phyloP scores from a whole-genome alignment of 2,329 filamentous ascomycete species.

The Alternaria brassicae region DNA sequence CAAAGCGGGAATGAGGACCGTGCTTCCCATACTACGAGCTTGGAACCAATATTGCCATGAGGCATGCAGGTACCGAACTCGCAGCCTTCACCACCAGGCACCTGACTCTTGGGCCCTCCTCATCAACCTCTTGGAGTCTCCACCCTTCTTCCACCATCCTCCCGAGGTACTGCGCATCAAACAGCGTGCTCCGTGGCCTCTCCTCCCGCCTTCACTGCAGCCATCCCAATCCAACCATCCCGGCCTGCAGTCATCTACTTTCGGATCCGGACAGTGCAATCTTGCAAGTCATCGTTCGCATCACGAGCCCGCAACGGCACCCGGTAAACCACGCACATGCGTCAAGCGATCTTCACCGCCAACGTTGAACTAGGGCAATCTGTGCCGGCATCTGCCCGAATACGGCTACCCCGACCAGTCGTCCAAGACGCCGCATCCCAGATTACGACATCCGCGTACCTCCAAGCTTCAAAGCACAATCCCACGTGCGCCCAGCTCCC shows the following conservation, averaged over 20 bases:
- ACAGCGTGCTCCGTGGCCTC: background rate
- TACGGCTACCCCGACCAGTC: slow-evolving; percentile 17
- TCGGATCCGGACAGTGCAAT: slow-evolving; percentile 21
- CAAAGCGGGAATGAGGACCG: slow-evolving; percentile 18
- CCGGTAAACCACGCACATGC: slow-evolving; percentile 15
- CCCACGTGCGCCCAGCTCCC: slow-evolving; percentile 12
- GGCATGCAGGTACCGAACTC: slow-evolving; percentile 20
- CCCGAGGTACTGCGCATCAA: background rate
- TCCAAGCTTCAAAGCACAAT: slow-evolving; percentile 12
- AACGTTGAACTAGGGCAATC: slow-evolving; percentile 12
- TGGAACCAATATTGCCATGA: slow-evolving; percentile 20
- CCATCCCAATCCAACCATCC: background rate
- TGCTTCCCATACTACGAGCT: slow-evolving; percentile 7
- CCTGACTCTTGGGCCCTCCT: no score
- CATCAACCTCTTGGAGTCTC: background rate
- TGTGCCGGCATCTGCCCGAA: slow-evolving; percentile 10
- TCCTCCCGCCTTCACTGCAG: background rate
- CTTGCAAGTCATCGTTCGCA: slow-evolving; percentile 22
- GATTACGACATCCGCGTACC: slow-evolving; percentile 12
- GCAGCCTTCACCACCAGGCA: background rate
- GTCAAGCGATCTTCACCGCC: slow-evolving; percentile 18
- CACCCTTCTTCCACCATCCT: background rate
- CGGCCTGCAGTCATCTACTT: background rate
- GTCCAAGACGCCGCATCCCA: slow-evolving; percentile 6
- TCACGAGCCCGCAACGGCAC: slow-evolving; percentile 3